Conservation (phyloP, 2,329 filamentous ascomycete genomes). For the Neofusicoccum ribis region DNA sequence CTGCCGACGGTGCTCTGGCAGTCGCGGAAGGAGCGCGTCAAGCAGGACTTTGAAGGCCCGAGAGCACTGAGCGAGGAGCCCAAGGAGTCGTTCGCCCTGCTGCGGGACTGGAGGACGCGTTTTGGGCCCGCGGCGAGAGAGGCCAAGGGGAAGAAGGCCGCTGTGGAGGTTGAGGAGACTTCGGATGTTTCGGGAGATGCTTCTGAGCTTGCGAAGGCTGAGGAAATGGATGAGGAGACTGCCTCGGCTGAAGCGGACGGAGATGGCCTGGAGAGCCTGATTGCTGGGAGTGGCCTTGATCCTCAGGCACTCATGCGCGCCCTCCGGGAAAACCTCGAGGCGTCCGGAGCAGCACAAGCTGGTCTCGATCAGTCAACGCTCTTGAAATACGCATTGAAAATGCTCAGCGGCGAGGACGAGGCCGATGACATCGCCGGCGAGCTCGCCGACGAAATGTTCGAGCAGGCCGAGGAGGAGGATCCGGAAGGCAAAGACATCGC, state of each 20-base stretch:
- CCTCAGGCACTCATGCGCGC: constrained; percentile 23
- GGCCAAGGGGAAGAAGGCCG: not conserved
- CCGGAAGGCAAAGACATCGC: constrained; percentile 6
- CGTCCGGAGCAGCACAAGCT: constrained; percentile 32
- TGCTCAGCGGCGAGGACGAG: constrained; percentile 43
- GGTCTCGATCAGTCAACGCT: constrained; percentile 46
- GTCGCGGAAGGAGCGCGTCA: constrained; percentile 27
- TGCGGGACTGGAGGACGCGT: constrained; percentile 48
- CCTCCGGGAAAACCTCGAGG: constrained; percentile 35
- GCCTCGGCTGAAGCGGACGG: constrained; percentile 7
- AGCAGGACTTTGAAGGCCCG: constrained; percentile 23
- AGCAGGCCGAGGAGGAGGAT: constrained; percentile 28
- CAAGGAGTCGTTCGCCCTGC: constrained; percentile 38
- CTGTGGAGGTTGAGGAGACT: constrained; percentile 15
- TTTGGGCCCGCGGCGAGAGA: constrained; percentile 29
- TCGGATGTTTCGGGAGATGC: not conserved
- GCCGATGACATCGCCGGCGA: constrained; percentile 36
- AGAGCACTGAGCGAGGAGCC: constrained; percentile 29
- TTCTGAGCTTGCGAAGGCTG: not conserved
- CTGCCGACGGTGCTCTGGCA: constrained; percentile 36
- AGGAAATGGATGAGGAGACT: constrained; percentile 16
- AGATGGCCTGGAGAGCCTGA: constrained; percentile 14
- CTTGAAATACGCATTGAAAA: constrained; percentile 45
- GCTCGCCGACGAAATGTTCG: constrained; percentile 45
- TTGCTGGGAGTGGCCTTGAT: constrained; percentile 22